Evolutionary conservation across 2,329 filamentous ascomycete genomes (phyloP).

Genomic region (Aspergillus jensenii): DNA sequence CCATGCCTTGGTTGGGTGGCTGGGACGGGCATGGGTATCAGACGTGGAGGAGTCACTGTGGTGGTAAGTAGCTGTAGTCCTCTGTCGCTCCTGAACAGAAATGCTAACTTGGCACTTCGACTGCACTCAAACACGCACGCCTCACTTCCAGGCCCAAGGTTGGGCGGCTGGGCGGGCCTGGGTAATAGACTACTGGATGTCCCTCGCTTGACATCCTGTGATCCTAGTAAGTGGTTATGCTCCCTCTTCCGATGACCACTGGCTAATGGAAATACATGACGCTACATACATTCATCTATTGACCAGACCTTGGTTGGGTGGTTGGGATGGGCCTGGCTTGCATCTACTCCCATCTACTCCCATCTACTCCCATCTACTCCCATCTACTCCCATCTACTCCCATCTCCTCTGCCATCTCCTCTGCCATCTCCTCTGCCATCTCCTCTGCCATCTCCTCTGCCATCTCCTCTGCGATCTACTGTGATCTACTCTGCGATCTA

Average conservation of each 20-base stretch:
- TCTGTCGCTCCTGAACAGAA: too few species aligned
- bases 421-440: background rate
- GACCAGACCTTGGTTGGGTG: slow-evolving; percentile 3
- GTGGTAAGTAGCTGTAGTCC: too few species aligned
- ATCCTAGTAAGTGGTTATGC: too few species aligned
- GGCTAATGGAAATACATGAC: too few species aligned
- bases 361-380: background rate
- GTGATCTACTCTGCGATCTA: background rate
- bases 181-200: background rate
- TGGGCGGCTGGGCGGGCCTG: slow-evolving; percentile 16
- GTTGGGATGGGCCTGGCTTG: slow-evolving; percentile 13
- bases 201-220: too few species aligned
- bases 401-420: too few species aligned
- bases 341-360: background rate
- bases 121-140: too few species aligned
- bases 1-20: background rate
- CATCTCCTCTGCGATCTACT: too few species aligned
- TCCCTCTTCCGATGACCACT: too few species aligned
- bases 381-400: background rate
- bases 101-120: too few species aligned
- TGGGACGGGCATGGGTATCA: background rate
- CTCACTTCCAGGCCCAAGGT: background rate
- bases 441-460: background rate
- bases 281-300: too few species aligned
- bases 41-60: too few species aligned